Percentiles rank a stretch among this genome's conserved stretches.
These are phyloP conservation scores for Candida sp. DNA, from an alignment of 1,139 yeast genomes.

Conservation along the genomic window DNA sequence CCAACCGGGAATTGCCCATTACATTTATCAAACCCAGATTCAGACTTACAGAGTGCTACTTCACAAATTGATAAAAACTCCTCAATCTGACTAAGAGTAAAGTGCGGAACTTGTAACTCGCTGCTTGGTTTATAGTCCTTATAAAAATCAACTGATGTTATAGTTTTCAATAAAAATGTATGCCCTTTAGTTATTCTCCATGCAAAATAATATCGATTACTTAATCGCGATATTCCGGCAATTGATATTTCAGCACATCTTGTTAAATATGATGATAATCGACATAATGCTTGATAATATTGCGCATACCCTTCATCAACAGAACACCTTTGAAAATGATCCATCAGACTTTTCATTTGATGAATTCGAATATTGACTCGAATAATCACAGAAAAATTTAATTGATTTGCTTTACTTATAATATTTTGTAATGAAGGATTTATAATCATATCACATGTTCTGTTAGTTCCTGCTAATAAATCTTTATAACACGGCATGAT, in stretches of 20 bases:
- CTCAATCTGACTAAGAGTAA: conserved; percentile 17
- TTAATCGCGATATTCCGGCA: conserved; percentile 13
- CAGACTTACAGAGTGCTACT: conserved; percentile 14
- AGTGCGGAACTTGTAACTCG: conserved; percentile 8
- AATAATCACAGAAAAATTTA: conserved; percentile 19
- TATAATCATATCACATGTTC: conserved; percentile 17
- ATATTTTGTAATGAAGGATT: conserved; percentile 23
- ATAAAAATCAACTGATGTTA: conserved; percentile 27
- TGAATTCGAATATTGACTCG: conserved; percentile 17
- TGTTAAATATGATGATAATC: conserved; percentile 6
- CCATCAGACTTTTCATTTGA: conserved; percentile 11
- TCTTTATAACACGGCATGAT: conserved; percentile 24
- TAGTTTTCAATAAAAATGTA: conserved; percentile 17
- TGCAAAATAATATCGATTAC: conserved; percentile 49
- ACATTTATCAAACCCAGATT: conserved; percentile 5
- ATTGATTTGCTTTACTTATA: conserved; percentile 22
- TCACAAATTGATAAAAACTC: conserved; percentile 27
- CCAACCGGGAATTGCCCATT: conserved; percentile 7
- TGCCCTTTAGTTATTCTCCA: conserved; percentile 37
- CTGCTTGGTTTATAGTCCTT: conserved; percentile 14
- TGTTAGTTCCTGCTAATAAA: conserved; percentile 17
- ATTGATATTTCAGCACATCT: conserved; percentile 8
- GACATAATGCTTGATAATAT: conserved; percentile 7
- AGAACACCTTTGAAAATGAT: conserved; percentile 10
- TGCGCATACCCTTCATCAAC: conserved; percentile 10